Evolutionary conservation across 139 green algal species (phyloP), one percentile per base, ranked within the genome.

Genomic region (Volvox africanus): DNA sequence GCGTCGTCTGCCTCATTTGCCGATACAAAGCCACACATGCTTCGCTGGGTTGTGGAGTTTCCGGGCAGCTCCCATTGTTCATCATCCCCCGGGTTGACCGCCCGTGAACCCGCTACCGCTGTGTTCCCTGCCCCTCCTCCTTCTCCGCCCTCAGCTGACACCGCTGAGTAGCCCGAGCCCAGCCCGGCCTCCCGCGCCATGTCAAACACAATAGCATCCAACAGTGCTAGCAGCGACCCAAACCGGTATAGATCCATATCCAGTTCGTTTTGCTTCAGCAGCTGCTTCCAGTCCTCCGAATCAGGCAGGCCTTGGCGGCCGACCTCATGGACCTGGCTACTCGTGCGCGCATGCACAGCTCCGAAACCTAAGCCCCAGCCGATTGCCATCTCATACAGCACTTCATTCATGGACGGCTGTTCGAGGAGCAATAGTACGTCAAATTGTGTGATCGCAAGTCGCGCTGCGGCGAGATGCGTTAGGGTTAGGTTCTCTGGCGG

Each of bases 391-490:
- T 85, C 87, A 28, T 69, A 86, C 37, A 91, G 87, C 76, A 91
- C 21, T 22, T 86, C 76, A 61, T 86, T 91, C 33, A 86, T 61
- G 30, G 11, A 28, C 13, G 84, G 65, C 78, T 88, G 61, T 65
- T 93, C 90, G 78, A 93, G 78, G 82, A 93, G 73, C 90, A 91
- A n/a, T 62, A 93, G 65, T 65, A 93, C 77, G 67, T 93, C 90
- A 35, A 91, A 93, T 79, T 93, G 90, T 11, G n/a, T 28, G 33
- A 82, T 30, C 18, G 88, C 26, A 16, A 93, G 78, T 0, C 65
- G 83, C 30, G 85, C 90, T 16, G 83, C 24, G 30, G 17, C 24
- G n/a, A 84, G 69, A 33, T 90, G 85, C 19, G 50, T 32, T 12
- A 5, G 14, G 13, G 13, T 82, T 24, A 92, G 35, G 20, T 67